Base-by-base conservation (phyloP, 352 stramenopile genomes). In the Sclerospora graminicola region DNA sequence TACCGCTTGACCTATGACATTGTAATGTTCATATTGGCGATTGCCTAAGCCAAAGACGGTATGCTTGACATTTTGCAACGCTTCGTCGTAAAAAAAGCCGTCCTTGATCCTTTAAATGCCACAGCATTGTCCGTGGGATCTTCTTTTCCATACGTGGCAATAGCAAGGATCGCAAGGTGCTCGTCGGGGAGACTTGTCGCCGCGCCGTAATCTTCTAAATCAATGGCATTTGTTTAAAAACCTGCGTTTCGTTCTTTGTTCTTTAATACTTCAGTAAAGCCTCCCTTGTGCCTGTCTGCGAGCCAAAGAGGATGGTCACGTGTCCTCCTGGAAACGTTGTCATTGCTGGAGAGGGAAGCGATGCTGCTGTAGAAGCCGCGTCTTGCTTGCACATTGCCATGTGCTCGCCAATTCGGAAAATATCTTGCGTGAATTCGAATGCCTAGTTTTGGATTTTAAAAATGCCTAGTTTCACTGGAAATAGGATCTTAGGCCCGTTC, bases 11-110 rank as follows among this genome's bases (percentile, higher is more conserved):
- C 91, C 93, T 60, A 97, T 96, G 34, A 82, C 76, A 60, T 98
- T 99, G 72, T 93, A 99, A 61, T 99, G 88, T 54, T 99, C 95
- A 60, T 99, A 99, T 66, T 98, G 88, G 21, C 65, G 89, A 66
- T 99, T 99, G 20, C 96, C 96, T 0, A 99, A 74, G 2, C 95
- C 96, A 80, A 99, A 99, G 13, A 99, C 95, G 31, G 87, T 84
- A 66, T 80, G 99, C 9, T 87, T 48, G 9, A 98, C 65, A 14
- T 66, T 68, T 4, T 41, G 5, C 6, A 97, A 64, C 37, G 44
- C 44, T 4, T 51, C 30, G 0, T 53, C 50, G 2, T 19, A 41
- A 10, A 69, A 46, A 26, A 38, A 32, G 5, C 42, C 42, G 7
- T 65, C n/a, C 58, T 41, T 84, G 78, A 27, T 84, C 56, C 49